These are phyloP conservation scores for Colletotrichum viniferum DNA, from an alignment of 2,329 filamentous ascomycete genomes.

Conservation along the genomic window DNA sequence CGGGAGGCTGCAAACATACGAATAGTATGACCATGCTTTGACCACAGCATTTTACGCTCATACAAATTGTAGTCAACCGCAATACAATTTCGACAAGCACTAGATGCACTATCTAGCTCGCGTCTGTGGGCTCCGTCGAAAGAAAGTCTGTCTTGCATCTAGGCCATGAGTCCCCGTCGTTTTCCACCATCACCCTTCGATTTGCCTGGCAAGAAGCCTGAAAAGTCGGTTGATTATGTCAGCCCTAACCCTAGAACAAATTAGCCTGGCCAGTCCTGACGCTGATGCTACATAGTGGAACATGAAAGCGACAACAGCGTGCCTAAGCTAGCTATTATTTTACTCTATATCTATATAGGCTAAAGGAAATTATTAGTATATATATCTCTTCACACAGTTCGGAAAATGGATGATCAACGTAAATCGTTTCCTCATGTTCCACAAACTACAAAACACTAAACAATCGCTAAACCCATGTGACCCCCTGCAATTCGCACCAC, in stretches of 20 bases:
- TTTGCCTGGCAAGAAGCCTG: rapidly evolving
- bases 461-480: background rate
- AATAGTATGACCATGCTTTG: background rate
- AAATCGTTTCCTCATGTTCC: background rate
- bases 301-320: background rate
- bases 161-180: too few species aligned
- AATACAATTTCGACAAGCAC: background rate
- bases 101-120: too few species aligned
- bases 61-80: background rate
- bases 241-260: background rate
- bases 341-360: background rate
- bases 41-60: rapidly evolving
- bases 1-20: background rate
- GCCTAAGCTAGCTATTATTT: rapidly evolving
- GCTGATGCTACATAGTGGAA: background rate
- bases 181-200: background rate
- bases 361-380: too few species aligned
- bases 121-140: too few species aligned
- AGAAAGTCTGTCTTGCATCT: background rate
- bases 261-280: background rate
- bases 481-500: background rate
- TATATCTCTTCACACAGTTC: background rate
- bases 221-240: rapidly evolving
- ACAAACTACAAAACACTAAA: background rate
- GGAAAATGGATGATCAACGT: background rate